phyloP scores from a whole-genome alignment of 495 filamentous ascomycete species.

The Parmelia sp. region DNA sequence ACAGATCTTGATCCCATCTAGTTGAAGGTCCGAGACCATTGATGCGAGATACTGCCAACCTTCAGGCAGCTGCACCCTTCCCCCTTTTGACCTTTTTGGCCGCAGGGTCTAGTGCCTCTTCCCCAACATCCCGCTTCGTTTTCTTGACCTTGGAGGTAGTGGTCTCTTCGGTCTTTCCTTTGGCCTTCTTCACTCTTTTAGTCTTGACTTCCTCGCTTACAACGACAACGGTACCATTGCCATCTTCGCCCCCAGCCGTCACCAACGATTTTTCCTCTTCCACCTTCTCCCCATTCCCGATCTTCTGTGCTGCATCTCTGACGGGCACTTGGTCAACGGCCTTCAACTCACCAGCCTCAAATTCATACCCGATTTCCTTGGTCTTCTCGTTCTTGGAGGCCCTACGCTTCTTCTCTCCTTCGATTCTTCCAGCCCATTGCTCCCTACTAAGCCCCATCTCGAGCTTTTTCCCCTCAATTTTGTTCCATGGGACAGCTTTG shows the following conservation, averaged over 20 bases:
- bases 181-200: constrained; percentile 32
- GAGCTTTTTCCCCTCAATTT: constrained; percentile 67
- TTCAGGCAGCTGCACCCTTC: constrained; percentile 34
- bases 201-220: constrained; percentile 24
- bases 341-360: constrained; percentile 67
- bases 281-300: constrained; percentile 10
- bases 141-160: constrained; percentile 25
- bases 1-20: not conserved
- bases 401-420: constrained; percentile 63
- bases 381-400: constrained; percentile 62
- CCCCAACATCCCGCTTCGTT: constrained; percentile 18
- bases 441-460: constrained; percentile 63
- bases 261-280: constrained; percentile 30
- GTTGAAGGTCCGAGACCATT: not conserved
- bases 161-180: constrained; percentile 33
- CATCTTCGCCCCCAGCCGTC: constrained; percentile 28
- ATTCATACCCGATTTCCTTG: constrained; percentile 77
- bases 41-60: not conserved
- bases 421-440: constrained; percentile 66
- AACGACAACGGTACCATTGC: constrained; percentile 25
- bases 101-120: constrained; percentile 7
- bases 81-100: constrained; percentile 32
- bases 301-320: constrained; percentile 28
- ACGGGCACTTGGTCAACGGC: constrained; percentile 52
- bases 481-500: constrained; percentile 80